These are phyloP conservation scores for Ascoidea rubescens DNA, from an alignment of 805 yeast genomes.

Conservation along the genomic window DNA sequence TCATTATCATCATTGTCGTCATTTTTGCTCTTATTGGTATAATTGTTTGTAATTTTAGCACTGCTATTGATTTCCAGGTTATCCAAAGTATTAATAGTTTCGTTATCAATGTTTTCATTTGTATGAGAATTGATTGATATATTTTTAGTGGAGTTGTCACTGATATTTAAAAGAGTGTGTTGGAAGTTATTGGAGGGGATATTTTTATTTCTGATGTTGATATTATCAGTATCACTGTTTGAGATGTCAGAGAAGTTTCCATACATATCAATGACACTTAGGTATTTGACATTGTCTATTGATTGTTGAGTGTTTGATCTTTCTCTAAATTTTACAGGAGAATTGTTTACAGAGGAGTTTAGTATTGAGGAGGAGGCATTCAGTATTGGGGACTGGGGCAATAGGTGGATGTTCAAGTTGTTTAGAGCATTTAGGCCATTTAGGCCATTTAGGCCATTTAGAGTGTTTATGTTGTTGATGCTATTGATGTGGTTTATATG, in stretches of 20 bases:
- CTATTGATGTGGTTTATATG: not conserved
- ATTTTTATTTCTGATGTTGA: not conserved
- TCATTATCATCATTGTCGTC: too few relatives aligned
- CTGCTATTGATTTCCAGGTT: slow-evolving; percentile 1
- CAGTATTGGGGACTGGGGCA: too few relatives aligned
- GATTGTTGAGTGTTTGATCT: not conserved
- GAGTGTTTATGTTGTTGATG: too few relatives aligned
- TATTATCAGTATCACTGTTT: slow-evolving; percentile 10
- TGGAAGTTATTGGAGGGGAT: too few relatives aligned
- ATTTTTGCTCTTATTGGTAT: not conserved
- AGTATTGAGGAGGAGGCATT: too few relatives aligned
- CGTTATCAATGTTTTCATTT: slow-evolving; percentile 1
- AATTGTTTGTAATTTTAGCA: slow-evolving; percentile 2
- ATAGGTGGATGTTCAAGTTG: too few relatives aligned
- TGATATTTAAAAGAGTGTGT: too few relatives aligned
- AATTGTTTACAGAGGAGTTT: too few relatives aligned
- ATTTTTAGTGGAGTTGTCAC: too few relatives aligned
- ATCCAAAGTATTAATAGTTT: not conserved
- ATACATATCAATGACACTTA: slow-evolving; percentile 25
- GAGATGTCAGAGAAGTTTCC: slow-evolving; percentile 6
- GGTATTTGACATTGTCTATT: slow-evolving; percentile 1
- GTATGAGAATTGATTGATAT: too few relatives aligned
- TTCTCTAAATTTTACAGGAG: not conserved
- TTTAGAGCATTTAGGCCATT: too few relatives aligned
- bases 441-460: too few relatives aligned